Evolutionary conservation across 805 yeast genomes (phyloP), one percentile per base, ranked within the genome.

Genomic region (Saccharomyces eubayanus): DNA sequence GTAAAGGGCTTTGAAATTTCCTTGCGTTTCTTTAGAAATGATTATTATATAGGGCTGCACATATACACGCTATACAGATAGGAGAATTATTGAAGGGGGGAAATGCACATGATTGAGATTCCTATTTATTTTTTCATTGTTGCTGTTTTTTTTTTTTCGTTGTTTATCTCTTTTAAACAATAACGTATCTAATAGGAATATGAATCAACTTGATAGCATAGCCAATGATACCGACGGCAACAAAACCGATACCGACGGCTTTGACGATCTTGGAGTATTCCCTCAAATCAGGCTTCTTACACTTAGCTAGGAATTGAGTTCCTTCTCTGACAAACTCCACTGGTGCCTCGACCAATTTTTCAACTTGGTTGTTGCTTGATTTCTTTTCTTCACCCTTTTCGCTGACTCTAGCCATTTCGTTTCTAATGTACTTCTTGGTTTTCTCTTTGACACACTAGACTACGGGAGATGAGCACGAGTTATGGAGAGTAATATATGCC

Each of bases 191-290:
- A 77, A 91, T 89, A 69, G 97, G 97, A 67, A 91, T 91, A 75
- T 91, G 97, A 65, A 91, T 76, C 69, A 92, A 82, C 76, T 92
- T 92, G 74, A 94, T 94, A 67, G 85, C 87, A 75, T 90, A 92
- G 55, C 99, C 99, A 67, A 94, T 95, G 65, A 89, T 86, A 68
- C 99, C 99, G 91, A 92, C 94, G 82, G 92, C 92, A 64, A 92
- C 77, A 74, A 92, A 92, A 62, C 99, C 99, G 59, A 91, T 79
- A 65, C 98, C 98, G 51, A 92, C 98, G 51, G 97, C 97, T 74
- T 94, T 87, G 59, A 94, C 81, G 68, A 92, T 87, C 73, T 86
- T 85, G 55, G 84, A 64, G 78, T 88, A 92, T 75, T 92, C 99
- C 71, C 86, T 88, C 69, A 79, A 75, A 70, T 84, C 84, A 62